These are phyloP conservation scores for Chalciporus sphaerocephalus DNA, from an alignment of 768 basidiomycete genomes.

Conservation along the genomic window DNA sequence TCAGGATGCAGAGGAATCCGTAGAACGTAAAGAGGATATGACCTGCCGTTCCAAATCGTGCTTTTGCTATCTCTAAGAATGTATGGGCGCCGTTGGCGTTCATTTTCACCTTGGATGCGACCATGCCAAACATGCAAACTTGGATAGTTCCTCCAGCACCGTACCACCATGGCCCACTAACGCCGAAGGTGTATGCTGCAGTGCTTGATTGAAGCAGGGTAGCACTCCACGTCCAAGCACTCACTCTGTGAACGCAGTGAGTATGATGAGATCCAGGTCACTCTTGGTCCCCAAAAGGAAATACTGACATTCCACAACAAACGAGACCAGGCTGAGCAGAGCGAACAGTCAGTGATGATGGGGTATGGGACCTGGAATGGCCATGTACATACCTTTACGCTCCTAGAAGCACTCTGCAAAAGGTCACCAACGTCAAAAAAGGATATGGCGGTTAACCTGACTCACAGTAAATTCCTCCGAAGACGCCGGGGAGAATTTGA, in stretches of 20 bases:
- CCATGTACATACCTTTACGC: slow-evolving; percentile 35
- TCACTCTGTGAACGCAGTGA: slow-evolving; percentile 32
- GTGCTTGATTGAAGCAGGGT: slow-evolving; percentile 53
- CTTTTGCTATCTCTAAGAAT: slow-evolving; percentile 53
- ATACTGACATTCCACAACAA: slow-evolving; percentile 44
- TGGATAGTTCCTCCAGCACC: slow-evolving; percentile 51
- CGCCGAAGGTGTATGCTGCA: slow-evolving; percentile 48
- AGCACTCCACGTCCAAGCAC: slow-evolving; percentile 57
- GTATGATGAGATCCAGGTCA: background rate
- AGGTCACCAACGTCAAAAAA: background rate
- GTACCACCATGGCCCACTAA: slow-evolving; percentile 53
- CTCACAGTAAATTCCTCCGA: slow-evolving; percentile 49
- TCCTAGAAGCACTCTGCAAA: slow-evolving; percentile 41
- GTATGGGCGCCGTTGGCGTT: slow-evolving; percentile 58
- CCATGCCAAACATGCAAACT: slow-evolving; percentile 48
- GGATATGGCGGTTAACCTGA: background rate
- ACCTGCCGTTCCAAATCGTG: slow-evolving; percentile 42
- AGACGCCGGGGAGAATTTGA: slow-evolving; percentile 40
- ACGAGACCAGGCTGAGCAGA: slow-evolving; percentile 42
- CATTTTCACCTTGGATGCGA: slow-evolving; percentile 55
- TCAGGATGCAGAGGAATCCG: slow-evolving; percentile 46
- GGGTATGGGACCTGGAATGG: background rate
- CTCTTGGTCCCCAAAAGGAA: background rate
- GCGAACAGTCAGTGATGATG: background rate
- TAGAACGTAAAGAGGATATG: slow-evolving; percentile 53